These are phyloP conservation scores for Eucalyptus curtisii DNA, from an alignment of 345 rosid genomes.

Conservation along the genomic window DNA sequence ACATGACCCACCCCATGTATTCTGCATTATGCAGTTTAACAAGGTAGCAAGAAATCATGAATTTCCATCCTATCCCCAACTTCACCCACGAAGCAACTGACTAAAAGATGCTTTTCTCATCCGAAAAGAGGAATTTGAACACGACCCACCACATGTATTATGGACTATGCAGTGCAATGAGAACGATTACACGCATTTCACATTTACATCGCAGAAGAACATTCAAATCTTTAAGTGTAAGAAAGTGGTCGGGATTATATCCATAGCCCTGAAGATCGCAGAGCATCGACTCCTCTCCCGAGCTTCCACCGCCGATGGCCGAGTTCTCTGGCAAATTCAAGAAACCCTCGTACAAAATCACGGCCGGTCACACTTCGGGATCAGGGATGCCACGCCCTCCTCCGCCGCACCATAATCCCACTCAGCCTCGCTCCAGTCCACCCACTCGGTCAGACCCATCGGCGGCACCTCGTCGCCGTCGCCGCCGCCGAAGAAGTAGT, in stretches of 20 bases:
- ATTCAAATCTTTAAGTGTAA: neutral
- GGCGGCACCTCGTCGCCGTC: neutral
- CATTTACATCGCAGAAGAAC: neutral
- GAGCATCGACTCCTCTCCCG: neutral
- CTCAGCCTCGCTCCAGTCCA: neutral
- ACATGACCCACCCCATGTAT: no score
- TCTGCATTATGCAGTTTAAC: no score
- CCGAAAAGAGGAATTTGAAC: neutral
- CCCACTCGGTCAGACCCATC: neutral
- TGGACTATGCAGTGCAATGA: neutral
- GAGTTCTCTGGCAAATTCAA: neutral
- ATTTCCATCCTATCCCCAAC: no score
- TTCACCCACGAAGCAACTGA: no score
- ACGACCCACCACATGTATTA: neutral
- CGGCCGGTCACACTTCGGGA: neutral
- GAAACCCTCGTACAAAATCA: neutral
- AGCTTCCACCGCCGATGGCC: neutral
- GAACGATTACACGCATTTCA: neutral
- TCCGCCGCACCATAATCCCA: neutral
- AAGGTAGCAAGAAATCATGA: no score
- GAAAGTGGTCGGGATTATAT: rapidly evolving
- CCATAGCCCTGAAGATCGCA: neutral
- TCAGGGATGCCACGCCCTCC: neutral
- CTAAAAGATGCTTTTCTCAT: no score
- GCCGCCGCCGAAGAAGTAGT: neutral